A percentile compares a stretch with the other conserved stretches of the same genome.
Conservation (phyloP, 2,329 filamentous ascomycete genomes). For the Aspergillus hiratsukae region DNA sequence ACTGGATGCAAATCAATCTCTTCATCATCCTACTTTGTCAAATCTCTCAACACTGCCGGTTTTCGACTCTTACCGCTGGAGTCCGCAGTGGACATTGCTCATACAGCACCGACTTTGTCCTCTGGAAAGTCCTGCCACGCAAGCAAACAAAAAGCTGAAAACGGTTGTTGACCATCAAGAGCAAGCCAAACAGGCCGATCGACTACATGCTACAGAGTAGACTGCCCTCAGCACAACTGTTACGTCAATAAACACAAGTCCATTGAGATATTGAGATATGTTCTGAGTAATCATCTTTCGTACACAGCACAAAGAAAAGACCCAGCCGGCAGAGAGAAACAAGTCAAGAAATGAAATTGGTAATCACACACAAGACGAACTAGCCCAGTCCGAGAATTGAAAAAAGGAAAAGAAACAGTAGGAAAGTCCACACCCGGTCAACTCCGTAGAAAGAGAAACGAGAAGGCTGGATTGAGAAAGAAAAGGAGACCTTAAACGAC, state of each 20-base stretch:
- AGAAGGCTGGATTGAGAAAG: neutral
- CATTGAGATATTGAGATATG: neutral
- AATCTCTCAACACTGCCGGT: neutral
- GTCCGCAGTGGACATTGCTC: neutral
- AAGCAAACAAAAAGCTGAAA: neutral
- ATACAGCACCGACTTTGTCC: neutral
- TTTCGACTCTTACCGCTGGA: neutral
- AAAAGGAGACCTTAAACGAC: neutral
- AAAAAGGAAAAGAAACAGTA: conserved; percentile 7
- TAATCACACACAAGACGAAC: neutral
- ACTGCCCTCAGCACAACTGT: neutral
- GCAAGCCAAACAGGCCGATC: neutral
- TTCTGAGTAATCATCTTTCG: neutral
- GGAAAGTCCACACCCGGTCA: neutral
- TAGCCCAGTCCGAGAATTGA: neutral
- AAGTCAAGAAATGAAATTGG: neutral
- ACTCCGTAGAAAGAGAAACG: neutral
- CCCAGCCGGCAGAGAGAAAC: neutral
- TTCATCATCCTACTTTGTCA: neutral
- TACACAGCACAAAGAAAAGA: neutral
- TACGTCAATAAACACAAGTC: neutral
- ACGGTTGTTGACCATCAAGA: neutral
- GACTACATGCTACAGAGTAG: neutral
- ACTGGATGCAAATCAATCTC: neutral
- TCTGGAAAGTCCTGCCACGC: neutral